phyloP scores from a whole-genome alignment of 495 filamentous ascomycete genomes.

The Neurospora cerealis region DNA sequence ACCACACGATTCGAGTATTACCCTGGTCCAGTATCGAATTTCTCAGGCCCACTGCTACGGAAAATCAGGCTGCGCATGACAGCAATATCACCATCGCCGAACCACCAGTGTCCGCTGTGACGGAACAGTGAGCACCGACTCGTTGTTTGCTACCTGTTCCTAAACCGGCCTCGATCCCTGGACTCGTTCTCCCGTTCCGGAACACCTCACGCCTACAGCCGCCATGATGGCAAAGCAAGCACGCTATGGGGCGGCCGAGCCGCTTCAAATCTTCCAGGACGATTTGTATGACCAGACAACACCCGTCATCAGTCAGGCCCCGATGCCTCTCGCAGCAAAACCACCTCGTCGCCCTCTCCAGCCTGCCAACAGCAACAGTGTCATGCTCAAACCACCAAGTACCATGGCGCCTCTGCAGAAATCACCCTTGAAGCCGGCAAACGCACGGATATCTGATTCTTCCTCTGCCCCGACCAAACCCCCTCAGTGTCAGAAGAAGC shows the following conservation, averaged over 20 bases:
- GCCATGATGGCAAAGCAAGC: slow-evolving; percentile 44
- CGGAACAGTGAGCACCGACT: background rate
- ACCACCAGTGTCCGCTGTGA: background rate
- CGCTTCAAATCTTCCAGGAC: slow-evolving; percentile 57
- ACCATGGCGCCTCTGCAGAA: slow-evolving; percentile 30
- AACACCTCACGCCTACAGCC: background rate
- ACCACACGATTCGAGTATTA: background rate
- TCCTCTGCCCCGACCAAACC: slow-evolving; percentile 35
- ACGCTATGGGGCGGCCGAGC: slow-evolving; percentile 44
- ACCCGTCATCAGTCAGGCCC: slow-evolving; percentile 38
- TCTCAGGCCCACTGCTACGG: background rate
- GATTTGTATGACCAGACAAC: slow-evolving; percentile 38
- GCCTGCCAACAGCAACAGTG: slow-evolving; percentile 37
- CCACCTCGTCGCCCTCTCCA: slow-evolving; percentile 38
- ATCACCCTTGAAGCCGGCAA: slow-evolving; percentile 45
- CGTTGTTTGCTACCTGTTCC: background rate
- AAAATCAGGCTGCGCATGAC: background rate
- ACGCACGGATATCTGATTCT: slow-evolving; percentile 25
- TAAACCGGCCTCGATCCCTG: background rate
- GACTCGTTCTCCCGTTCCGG: background rate
- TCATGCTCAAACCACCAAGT: slow-evolving; percentile 47
- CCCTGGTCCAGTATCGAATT: background rate
- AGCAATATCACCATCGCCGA: background rate
- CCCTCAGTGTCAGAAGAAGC: slow-evolving; percentile 33
- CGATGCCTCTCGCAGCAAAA: slow-evolving; percentile 40